Conservation (phyloP, 441 rosid genomes). For the Arabidopsis lyrata region DNA sequence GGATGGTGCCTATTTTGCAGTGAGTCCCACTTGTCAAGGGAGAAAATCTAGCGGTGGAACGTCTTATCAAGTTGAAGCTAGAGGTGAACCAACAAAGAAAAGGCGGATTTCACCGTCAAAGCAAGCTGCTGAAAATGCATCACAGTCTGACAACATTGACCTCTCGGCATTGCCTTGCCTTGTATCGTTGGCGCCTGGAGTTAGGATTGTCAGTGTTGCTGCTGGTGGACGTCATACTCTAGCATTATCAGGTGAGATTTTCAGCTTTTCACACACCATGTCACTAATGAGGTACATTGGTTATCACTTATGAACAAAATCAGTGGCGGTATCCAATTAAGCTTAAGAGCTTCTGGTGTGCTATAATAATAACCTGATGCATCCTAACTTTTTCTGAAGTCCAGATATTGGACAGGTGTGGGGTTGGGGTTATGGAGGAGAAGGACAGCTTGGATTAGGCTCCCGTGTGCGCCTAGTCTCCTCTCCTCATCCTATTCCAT, state of each 20-base stretch:
- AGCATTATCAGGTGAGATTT: slow-evolving; percentile 79
- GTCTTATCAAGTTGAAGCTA: slow-evolving; percentile 53
- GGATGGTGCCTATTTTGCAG: slow-evolving; percentile 51
- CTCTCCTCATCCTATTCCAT: slow-evolving; percentile 88
- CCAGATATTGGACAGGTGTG: slow-evolving; percentile 98
- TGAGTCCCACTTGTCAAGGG: slow-evolving; percentile 64
- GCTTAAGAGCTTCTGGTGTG: slow-evolving; percentile 43
- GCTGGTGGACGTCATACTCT: slow-evolving; percentile 99
- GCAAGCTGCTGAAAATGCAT: slow-evolving; percentile 80
- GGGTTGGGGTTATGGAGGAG: slow-evolving; percentile 99
- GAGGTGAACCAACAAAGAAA: slow-evolving; percentile 67
- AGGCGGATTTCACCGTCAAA: slow-evolving; percentile 72
- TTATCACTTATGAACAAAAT: neutral
- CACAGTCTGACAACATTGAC: slow-evolving; percentile 65
- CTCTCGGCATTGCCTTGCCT: slow-evolving; percentile 89
- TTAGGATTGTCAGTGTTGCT: slow-evolving; percentile 78
- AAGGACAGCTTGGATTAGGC: slow-evolving; percentile 99
- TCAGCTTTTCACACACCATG: neutral
- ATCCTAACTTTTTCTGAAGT: slow-evolving; percentile 55
- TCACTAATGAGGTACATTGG: neutral
- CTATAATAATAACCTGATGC: slow-evolving; percentile 43
- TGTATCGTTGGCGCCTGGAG: slow-evolving; percentile 86
- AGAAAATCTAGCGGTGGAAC: slow-evolving; percentile 62
- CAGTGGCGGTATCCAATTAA: slow-evolving; percentile 25
- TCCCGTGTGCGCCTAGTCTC: slow-evolving; percentile 92